These are phyloP conservation scores for Candida palmyrensis DNA, from an alignment of 805 yeast genomes.

Conservation along the genomic window DNA sequence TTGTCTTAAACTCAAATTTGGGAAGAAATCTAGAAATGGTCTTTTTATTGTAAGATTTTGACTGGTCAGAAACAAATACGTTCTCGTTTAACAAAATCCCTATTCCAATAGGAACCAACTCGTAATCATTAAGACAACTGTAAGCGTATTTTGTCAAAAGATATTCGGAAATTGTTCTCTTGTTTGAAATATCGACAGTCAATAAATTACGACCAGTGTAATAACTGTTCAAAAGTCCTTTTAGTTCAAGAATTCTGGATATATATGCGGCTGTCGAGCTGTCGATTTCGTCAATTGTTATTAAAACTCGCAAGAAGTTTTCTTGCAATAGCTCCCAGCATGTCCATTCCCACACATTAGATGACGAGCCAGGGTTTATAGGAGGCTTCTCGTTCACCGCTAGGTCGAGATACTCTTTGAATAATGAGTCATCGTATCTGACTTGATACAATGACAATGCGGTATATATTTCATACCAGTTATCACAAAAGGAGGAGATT, in stretches of 20 bases:
- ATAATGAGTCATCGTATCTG: slow-evolving; percentile 36
- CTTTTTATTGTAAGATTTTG: slow-evolving; percentile 23
- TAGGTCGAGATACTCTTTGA: slow-evolving; percentile 26
- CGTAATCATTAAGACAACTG: slow-evolving; percentile 47
- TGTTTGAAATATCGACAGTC: slow-evolving; percentile 3
- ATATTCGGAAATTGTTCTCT: slow-evolving; percentile 46
- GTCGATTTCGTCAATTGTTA: slow-evolving; percentile 55
- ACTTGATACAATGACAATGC: slow-evolving; percentile 57
- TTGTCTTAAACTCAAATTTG: slow-evolving; percentile 53
- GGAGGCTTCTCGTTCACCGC: slow-evolving; percentile 31
- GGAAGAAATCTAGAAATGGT: slow-evolving; percentile 57
- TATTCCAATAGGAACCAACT: slow-evolving; percentile 61
- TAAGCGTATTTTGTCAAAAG: slow-evolving; percentile 52
- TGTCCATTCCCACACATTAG: slow-evolving; percentile 28
- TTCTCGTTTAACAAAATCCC: slow-evolving; percentile 47
- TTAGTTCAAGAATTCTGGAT: slow-evolving; percentile 58
- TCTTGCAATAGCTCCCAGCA: slow-evolving; percentile 53
- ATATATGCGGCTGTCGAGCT: slow-evolving; percentile 59
- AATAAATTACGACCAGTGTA: slow-evolving; percentile 12
- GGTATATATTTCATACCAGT: slow-evolving; percentile 67
- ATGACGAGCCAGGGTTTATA: slow-evolving; percentile 31
- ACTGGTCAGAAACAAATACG: slow-evolving; percentile 40
- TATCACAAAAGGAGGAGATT: slow-evolving; percentile 45
- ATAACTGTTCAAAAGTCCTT: slow-evolving; percentile 47
- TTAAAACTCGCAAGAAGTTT: slow-evolving; percentile 51